Conservation (phyloP, 225 moss, liverwort and hornwort genomes). For the Asterella californica region DNA sequence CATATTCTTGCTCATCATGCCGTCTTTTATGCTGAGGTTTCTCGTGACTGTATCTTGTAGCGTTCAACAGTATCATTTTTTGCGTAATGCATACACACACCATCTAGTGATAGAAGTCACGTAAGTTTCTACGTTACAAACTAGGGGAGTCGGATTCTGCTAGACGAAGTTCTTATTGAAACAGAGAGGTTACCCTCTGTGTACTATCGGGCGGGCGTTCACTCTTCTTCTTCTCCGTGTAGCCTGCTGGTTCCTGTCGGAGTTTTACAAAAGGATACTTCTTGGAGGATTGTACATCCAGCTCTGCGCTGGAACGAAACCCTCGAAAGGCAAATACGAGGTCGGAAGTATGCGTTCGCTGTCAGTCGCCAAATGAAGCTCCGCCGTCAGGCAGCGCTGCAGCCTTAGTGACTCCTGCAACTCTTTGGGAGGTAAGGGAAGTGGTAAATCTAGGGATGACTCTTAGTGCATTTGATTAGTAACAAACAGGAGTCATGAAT, state of each 20-base stretch:
- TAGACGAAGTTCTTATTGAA: neutral
- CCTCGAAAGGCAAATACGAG: constrained; percentile 2
- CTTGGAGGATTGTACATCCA: constrained; percentile 14
- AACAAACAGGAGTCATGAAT: too few relatives aligned
- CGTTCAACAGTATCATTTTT: too few relatives aligned
- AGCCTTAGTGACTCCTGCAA: constrained; percentile 27
- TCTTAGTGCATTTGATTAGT: neutral
- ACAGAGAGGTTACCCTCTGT: neutral
- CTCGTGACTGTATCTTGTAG: neutral
- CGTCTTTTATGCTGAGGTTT: neutral
- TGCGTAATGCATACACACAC: too few relatives aligned
- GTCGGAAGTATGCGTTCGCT: constrained; percentile 18
- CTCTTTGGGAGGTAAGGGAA: constrained; percentile 43
- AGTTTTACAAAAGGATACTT: constrained; percentile 26
- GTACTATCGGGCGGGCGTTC: neutral
- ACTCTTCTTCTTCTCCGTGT: neutral
- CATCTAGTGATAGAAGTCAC: neutral
- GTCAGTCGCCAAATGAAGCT: constrained; percentile 32
- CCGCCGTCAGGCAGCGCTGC: constrained; percentile 13
- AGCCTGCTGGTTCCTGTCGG: constrained; percentile 32
- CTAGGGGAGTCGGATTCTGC: neutral
- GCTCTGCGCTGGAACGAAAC: constrained; percentile 8
- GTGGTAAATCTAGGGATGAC: neutral
- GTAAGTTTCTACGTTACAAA: neutral
- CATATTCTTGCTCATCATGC: neutral